Percentiles rank a stretch among this genome's conserved stretches.
Evolutionary conservation across 306 rosid genomes (phyloP).

Genomic region (Prunus fruticosa): DNA sequence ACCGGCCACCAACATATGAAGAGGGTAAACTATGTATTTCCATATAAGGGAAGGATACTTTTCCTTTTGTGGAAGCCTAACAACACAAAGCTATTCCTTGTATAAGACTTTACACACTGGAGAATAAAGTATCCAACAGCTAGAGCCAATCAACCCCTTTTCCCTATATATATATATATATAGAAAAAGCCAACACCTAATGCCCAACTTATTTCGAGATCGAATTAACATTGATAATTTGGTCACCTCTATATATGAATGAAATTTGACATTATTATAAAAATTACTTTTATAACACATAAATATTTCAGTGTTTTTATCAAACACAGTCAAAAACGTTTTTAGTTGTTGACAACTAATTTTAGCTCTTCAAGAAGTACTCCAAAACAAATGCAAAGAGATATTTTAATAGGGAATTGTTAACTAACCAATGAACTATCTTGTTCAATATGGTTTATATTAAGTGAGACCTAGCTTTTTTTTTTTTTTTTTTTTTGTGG

Average conservation of each 20-base stretch:
- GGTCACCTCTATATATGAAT: not conserved
- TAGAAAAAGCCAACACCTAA: too few relatives aligned
- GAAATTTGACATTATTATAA: not conserved
- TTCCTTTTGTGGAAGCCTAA: not conserved
- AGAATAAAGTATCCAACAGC: not conserved
- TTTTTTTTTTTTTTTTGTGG: too few relatives aligned
- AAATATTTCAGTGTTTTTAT: too few relatives aligned
- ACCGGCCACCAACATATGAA: not conserved
- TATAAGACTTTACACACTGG: not conserved
- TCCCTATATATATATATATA: too few relatives aligned
- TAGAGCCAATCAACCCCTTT: constrained; percentile 7
- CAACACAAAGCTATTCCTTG: not conserved
- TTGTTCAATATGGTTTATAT: too few relatives aligned
- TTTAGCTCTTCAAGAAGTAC: too few relatives aligned
- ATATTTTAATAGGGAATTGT: too few relatives aligned
- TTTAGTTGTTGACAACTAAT: too few relatives aligned
- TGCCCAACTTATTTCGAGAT: not conserved
- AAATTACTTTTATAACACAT: not conserved
- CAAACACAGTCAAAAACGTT: too few relatives aligned
- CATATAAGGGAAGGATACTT: not conserved
- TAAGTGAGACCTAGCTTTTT: too few relatives aligned
- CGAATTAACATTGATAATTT: not conserved
- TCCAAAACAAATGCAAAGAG: too few relatives aligned
- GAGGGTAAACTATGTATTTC: not conserved
- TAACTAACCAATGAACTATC: too few relatives aligned